Evolutionary conservation across 202 grass and related monocot species (phyloP).

Genomic region (Bolboschoenoplectus hybrid): DNA sequence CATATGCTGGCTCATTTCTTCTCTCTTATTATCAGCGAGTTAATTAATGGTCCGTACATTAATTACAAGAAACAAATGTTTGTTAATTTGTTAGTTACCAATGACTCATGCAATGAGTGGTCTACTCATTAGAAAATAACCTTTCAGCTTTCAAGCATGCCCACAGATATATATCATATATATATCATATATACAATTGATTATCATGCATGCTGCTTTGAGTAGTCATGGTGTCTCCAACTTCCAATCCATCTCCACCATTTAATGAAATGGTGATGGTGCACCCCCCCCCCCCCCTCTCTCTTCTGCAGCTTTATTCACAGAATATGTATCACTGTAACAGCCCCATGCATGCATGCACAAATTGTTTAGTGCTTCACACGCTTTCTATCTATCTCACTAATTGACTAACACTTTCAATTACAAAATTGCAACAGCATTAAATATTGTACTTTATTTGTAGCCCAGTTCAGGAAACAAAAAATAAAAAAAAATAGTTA

Average conservation of each 20-base stretch:
- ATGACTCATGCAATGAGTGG: not conserved
- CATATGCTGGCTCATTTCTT: too few relatives aligned
- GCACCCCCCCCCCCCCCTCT: not conserved
- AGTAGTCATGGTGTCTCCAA: constrained; percentile 1
- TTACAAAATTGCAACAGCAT: not conserved
- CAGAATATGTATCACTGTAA: constrained; percentile 19
- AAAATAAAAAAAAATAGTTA: too few relatives aligned
- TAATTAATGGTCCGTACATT: not conserved
- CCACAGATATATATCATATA: too few relatives aligned
- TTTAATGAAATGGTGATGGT: constrained; percentile 14
- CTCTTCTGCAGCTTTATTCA: constrained; percentile 1
- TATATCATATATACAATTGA: too few relatives aligned
- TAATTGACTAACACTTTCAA: not conserved
- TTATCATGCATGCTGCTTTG: not conserved
- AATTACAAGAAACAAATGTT: not conserved
- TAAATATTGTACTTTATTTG: too few relatives aligned
- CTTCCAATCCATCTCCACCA: constrained; percentile 2
- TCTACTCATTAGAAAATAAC: constrained; percentile 27
- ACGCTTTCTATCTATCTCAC: not conserved
- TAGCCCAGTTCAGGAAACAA: too few relatives aligned
- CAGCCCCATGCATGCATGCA: constrained; percentile 4
- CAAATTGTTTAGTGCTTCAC: not conserved
- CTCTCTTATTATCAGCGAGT: too few relatives aligned
- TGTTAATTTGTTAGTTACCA: constrained; percentile 1
- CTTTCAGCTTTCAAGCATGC: not conserved